Percentiles rank a stretch among this genome's conserved stretches.
Conservation (phyloP, 2,329 filamentous ascomycete genomes). For the Trichophyton benhamiae region DNA sequence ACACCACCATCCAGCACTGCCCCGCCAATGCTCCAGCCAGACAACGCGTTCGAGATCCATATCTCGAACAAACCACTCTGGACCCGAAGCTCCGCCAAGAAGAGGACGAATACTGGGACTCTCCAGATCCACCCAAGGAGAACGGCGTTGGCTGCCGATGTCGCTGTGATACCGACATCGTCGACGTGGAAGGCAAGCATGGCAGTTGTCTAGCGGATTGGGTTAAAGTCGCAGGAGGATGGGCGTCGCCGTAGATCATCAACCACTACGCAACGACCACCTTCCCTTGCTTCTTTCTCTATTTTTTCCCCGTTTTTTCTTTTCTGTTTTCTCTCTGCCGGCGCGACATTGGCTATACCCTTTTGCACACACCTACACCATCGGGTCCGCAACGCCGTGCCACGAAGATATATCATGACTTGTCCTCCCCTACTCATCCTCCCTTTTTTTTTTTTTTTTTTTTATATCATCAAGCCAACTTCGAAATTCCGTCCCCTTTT, state of each 20-base stretch:
- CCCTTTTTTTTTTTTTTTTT: neutral
- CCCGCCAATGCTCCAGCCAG: conserved; percentile 85
- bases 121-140: conserved; percentile 74
- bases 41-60: conserved; percentile 70
- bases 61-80: conserved; percentile 64
- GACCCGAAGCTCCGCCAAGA: conserved; percentile 76
- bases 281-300: neutral
- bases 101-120: conserved; percentile 94
- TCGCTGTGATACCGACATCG: conserved; percentile 92
- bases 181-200: conserved; percentile 94
- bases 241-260: conserved; percentile 49
- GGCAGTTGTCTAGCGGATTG: conserved; percentile 90
- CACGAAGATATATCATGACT: conserved; percentile 3
- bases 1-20: conserved; percentile 98
- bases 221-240: conserved; percentile 94
- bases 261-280: neutral
- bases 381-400: neutral
- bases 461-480: neutral
- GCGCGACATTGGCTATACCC: neutral
- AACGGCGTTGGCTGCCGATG: conserved; percentile 96
- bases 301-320: no score
- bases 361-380: neutral
- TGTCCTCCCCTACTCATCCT: neutral
- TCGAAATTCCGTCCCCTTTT: neutral
- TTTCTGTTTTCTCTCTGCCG: neutral